Base-by-base conservation (phyloP, 2,329 filamentous ascomycete species). In the Calonectria pteridis region DNA sequence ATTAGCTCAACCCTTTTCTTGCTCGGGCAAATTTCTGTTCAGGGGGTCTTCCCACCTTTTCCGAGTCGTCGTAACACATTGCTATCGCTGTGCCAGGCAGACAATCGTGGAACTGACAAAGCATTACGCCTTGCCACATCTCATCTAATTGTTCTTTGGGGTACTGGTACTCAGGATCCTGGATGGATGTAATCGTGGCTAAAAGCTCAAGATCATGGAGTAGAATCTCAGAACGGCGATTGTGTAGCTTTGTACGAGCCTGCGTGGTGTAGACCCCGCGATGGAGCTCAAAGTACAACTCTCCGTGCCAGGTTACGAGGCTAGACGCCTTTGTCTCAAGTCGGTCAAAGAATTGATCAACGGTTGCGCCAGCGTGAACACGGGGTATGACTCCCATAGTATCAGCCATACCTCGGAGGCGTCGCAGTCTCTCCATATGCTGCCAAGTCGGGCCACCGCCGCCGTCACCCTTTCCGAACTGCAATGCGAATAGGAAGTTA, bases 21-120 rank as follows among this genome's bases (percentile, higher is more conserved):
- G 1, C 26, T 4, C 1, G 13, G 10, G 35, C 16, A 23, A n/a
- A 43, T 2, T 16, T 33, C 10, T 1, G 20, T 35, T 18, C 18
- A 0, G n/a, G 35, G 9, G 18, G 13, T 10, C 33, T 11, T 29
- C 85, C 82, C 84, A 91, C 91, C 86, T 95, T 91, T 82, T 98
- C 94, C 4, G 96, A 98, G 82, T 99, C 97, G 83, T 98, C 95
- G 80, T 98, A 98, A 84, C 95, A 98, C 95, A 98, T 98, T 84
- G 97, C 96, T 79, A 99, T 98, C 35, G 92, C 94, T 82, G 95
- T 98, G 69, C 97, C 97, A 1, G 97, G 97, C 65, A 99, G 89
- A 83, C 97, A 98, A 83, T 99, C 97, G 78, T 99, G 97, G 88
- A 99, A 99, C 81, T 99, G 97, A 78, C 96, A 98, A 28, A 98